Percentiles rank a stretch among this genome's conserved stretches.
Evolutionary conservation across 805 yeast species (phyloP).

Genomic region (Saccharomycopsis capsularis): DNA sequence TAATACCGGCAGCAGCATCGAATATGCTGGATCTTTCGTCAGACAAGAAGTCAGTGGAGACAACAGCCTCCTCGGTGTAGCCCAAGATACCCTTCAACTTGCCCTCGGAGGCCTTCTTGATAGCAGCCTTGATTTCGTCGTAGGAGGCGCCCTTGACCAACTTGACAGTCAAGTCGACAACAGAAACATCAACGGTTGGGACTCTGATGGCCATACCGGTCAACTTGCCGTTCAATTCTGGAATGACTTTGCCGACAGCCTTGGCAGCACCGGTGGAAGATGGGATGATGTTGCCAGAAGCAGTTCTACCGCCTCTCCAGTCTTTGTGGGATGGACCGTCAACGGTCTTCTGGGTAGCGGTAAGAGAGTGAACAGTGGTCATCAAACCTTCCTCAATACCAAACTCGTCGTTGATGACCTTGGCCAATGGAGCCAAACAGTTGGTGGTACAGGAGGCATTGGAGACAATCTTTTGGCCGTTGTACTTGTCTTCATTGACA

Average conservation of each 20-base stretch:
- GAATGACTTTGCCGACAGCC: conserved; percentile 95
- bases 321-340: conserved; percentile 97
- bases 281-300: conserved; percentile 92
- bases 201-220: conserved; percentile 93
- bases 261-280: conserved; percentile 97
- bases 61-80: conserved; percentile 90
- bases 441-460: conserved; percentile 96
- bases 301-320: conserved; percentile 98
- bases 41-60: conserved; percentile 81
- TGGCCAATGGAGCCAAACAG: conserved; percentile 92
- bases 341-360: conserved; percentile 94
- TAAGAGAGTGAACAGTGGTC: conserved; percentile 95
- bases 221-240: conserved; percentile 83
- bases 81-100: conserved; percentile 76
- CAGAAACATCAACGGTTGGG: conserved; percentile 89
- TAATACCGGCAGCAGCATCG: conserved; percentile 87
- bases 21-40: conserved; percentile 82
- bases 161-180: conserved; percentile 86
- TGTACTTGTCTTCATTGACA: conserved; percentile 78
- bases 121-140: conserved; percentile 72
- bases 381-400: conserved; percentile 89
- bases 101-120: conserved; percentile 73
- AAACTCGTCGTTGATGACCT: conserved; percentile 76
- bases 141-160: conserved; percentile 69
- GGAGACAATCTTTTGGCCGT: conserved; percentile 70